Evolutionary conservation across 495 filamentous ascomycete genomes (phyloP).

Genomic region (Aspergillus kassunensis): DNA sequence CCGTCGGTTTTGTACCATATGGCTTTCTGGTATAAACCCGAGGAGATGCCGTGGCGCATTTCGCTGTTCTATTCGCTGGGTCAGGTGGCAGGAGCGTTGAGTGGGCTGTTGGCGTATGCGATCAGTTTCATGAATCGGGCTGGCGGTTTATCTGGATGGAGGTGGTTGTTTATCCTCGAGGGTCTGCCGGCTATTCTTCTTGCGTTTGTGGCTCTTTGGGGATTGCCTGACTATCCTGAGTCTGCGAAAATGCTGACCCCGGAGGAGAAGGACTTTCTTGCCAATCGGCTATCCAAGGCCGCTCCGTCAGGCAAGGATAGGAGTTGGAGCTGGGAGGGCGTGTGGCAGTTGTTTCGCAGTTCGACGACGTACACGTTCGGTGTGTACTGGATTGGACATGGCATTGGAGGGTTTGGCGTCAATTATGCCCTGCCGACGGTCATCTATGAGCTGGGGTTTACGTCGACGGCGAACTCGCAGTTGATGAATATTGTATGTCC

Average conservation of each 20-base stretch:
- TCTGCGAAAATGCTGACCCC: slow-evolving; percentile 34
- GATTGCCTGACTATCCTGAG: slow-evolving; percentile 42
- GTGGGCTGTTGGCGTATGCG: slow-evolving; percentile 38
- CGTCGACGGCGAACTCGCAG: slow-evolving; percentile 34
- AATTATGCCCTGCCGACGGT: slow-evolving; percentile 40
- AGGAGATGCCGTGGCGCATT: slow-evolving; percentile 33
- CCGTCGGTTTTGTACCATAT: slow-evolving; percentile 38
- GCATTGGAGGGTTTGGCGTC: slow-evolving; percentile 42
- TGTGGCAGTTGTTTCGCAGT: slow-evolving; percentile 26
- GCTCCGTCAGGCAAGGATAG: slow-evolving; percentile 25
- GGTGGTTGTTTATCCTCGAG: slow-evolving; percentile 46
- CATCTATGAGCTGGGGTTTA: slow-evolving; percentile 42
- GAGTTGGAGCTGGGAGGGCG: slow-evolving; percentile 25
- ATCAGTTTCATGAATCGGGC: slow-evolving; percentile 37
- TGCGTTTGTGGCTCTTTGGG: slow-evolving; percentile 31
- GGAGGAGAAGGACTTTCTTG: slow-evolving; percentile 30
- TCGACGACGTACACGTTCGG: slow-evolving; percentile 38
- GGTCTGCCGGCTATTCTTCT: slow-evolving; percentile 38
- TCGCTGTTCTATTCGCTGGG: slow-evolving; percentile 36
- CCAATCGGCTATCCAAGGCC: slow-evolving; percentile 17
- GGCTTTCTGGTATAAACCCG: slow-evolving; percentile 39
- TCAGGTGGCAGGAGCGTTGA: slow-evolving; percentile 33
- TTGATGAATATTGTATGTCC: slow-evolving; percentile 41
- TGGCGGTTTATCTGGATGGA: slow-evolving; percentile 36
- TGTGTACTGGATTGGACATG: slow-evolving; percentile 37